Base-by-base conservation (phyloP, 345 rosid species). In the Acer yangbiense region DNA sequence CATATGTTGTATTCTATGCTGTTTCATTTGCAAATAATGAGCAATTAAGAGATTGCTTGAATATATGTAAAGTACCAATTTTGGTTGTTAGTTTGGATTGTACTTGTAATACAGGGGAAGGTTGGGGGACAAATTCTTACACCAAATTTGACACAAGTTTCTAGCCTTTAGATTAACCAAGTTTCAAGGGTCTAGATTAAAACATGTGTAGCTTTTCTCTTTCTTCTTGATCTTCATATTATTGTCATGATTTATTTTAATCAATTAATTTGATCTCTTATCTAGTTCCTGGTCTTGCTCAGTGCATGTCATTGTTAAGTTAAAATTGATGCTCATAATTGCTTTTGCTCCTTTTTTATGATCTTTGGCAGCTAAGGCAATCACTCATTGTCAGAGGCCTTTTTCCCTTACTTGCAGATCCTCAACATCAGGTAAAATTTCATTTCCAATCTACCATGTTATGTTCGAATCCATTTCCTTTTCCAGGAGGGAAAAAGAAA, bases 331-430 rank as follows among this genome's bases (percentile, higher is more conserved):
- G n/a, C 64, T 73, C 71, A 39, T n/a, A 21, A 50, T 44, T 39
- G 27, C 23, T 55, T 69, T 80, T 65, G 14, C 20, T 78, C 60
- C 62, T 41, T 68, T 68, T 39, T 54, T 25, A 50, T 65, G 9
- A 72, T 74, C 68, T 23, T 72, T 71, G 77, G 77, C 87, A 90
- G 94, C 91, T 91, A 69, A 84, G 92, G 81, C 94, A 90, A 76
- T 89, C 94, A 29, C 94, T 91, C 62, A 65, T 88, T 52, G 87
- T 91, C 35, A 83, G 90, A 84, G 94, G 91, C 65, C 87, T 89
- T 50, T 91, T 91, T 50, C 94, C 94, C 75, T 82, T 87, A 85
- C 90, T 86, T 29, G 92, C 91, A 2, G 92, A 89, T 79, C 87
- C 92, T 68, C 84, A 79, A 70, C 94, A 90, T 77, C 84, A 75